These are phyloP conservation scores for Teratosphaeria gauchensis DNA, from an alignment of 2,329 filamentous ascomycete genomes.

Conservation along the genomic window DNA sequence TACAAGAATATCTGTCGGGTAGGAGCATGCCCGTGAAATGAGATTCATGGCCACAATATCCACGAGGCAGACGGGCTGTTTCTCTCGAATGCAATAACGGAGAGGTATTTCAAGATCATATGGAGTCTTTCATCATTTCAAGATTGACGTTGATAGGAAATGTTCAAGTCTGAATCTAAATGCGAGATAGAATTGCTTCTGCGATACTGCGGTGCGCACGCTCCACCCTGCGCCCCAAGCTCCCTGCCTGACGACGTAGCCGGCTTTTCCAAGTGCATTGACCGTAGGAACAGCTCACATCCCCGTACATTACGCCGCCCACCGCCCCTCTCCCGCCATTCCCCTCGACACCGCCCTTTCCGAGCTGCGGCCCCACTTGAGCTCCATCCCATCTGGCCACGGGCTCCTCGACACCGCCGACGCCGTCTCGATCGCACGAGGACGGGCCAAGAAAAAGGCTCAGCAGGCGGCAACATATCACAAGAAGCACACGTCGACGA, in stretches of 20 bases:
- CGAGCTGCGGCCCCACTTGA: not conserved
- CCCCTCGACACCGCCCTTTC: not conserved
- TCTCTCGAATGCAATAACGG: too few relatives aligned
- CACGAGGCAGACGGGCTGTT: too few relatives aligned
- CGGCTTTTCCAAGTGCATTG: not conserved
- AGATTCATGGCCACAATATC: too few relatives aligned
- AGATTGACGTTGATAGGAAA: too few relatives aligned
- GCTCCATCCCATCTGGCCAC: not conserved
- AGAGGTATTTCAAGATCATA: too few relatives aligned
- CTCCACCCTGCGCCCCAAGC: not conserved
- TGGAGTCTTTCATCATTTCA: too few relatives aligned
- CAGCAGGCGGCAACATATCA: too few relatives aligned
- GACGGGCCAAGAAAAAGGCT: not conserved
- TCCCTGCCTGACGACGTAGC: not conserved
- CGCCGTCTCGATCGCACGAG: not conserved
- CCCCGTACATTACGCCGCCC: not conserved
- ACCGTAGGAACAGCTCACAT: not conserved
- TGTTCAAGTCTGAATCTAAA: too few relatives aligned
- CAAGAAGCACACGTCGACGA: not conserved
- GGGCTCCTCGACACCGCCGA: not conserved
- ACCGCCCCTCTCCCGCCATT: not conserved
- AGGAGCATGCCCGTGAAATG: too few relatives aligned
- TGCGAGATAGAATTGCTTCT: too few relatives aligned
- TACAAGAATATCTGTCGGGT: too few relatives aligned
- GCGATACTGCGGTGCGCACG: not conserved